phyloP scores from a whole-genome alignment of 768 basidiomycete species.

The Rhodotorula paludigena region DNA sequence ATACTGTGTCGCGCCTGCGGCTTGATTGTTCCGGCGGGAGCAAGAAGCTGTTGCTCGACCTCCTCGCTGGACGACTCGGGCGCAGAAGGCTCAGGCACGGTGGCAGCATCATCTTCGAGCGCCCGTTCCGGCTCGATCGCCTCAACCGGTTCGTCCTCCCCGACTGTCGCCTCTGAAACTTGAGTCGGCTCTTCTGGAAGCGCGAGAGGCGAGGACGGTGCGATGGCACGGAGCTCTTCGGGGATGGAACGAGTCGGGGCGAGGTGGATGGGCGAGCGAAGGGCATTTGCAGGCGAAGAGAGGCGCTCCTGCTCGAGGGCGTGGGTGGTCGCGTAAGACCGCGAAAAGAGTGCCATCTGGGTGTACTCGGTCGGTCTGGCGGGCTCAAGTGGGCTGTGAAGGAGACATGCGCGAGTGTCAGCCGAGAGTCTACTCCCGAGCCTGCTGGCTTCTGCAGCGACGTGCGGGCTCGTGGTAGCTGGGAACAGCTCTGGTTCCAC shows the following conservation, averaged over 20 bases:
- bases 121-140: no score
- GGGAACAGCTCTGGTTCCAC: no score
- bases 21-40: no score
- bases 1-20: neutral
- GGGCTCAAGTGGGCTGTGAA: neutral
- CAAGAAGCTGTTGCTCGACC: no score
- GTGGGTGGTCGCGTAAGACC: slow-evolving; percentile 9
- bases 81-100: no score
- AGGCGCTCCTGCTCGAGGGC: slow-evolving; percentile 16
- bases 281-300: neutral
- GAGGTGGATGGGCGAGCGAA: neutral
- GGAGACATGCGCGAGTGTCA: no score
- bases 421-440: no score
- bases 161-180: no score
- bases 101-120: no score
- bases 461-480: no score
- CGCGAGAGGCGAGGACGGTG: neutral
- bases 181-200: neutral
- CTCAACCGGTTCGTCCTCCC: neutral
- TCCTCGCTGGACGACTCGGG: neutral
- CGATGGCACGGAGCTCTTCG: slow-evolving; percentile 3
- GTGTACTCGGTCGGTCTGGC: neutral
- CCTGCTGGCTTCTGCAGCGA: no score
- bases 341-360: slow-evolving; percentile 6
- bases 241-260: slow-evolving; percentile 7